Percentiles rank a stretch among this genome's conserved stretches.
Evolutionary conservation across 495 filamentous ascomycete species (phyloP).

Genomic region (Podospora australis): DNA sequence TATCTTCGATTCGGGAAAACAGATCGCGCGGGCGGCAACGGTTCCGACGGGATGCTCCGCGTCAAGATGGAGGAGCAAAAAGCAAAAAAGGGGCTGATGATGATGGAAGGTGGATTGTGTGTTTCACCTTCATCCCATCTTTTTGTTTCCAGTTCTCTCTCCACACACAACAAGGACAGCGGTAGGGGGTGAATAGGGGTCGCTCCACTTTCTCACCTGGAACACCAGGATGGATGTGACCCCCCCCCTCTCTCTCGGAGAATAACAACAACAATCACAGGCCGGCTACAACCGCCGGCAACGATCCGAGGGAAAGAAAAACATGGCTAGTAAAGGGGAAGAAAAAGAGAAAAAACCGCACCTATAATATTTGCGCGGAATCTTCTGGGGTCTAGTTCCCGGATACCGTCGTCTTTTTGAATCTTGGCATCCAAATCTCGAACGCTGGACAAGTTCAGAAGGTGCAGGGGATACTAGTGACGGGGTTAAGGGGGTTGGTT

Average conservation of each 20-base stretch:
- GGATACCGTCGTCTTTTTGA: constrained; percentile 38
- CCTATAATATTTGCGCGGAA: constrained; percentile 83
- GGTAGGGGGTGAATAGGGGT: background rate
- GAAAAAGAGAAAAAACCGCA: constrained; percentile 24
- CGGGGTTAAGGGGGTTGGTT: too few relatives aligned
- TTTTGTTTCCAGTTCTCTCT: too few relatives aligned
- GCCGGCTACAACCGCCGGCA: background rate
- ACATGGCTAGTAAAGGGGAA: background rate
- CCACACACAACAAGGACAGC: too few relatives aligned
- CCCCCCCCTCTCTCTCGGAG: background rate
- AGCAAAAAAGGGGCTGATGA: too few relatives aligned
- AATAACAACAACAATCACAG: background rate
- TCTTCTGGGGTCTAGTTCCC: constrained; percentile 54
- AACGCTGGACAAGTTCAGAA: constrained; percentile 70
- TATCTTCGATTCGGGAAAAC: too few relatives aligned
- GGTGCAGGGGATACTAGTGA: constrained; percentile 68
- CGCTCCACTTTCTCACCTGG: background rate
- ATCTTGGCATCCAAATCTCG: constrained; percentile 56
- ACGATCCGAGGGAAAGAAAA: background rate
- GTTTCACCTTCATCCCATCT: too few relatives aligned
- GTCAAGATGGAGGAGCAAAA: too few relatives aligned
- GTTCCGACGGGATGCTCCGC: too few relatives aligned
- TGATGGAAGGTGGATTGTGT: too few relatives aligned
- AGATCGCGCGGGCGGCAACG: too few relatives aligned
- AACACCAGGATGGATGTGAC: too few relatives aligned